Evolutionary conservation across 371 early-diverging fungal species (phyloP).

Genomic region (Coemansia sp.): DNA sequence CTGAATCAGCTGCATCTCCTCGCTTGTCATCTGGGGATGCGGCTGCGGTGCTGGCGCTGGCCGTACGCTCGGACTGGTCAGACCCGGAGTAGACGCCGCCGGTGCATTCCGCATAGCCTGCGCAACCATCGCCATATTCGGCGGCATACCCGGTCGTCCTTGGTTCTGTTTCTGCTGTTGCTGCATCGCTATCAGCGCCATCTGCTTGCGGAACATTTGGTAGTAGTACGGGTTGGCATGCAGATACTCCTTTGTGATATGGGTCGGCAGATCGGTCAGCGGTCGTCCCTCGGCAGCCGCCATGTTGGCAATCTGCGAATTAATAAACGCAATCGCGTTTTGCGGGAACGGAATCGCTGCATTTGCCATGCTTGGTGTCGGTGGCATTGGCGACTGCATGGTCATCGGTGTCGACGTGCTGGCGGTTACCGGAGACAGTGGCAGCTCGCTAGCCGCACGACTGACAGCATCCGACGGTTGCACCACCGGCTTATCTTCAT

Average conservation of each 20-base stretch:
- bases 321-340: conserved; percentile 22
- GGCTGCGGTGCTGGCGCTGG: conserved; percentile 7
- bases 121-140: conserved; percentile 18
- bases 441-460: conserved; percentile 8
- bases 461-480: conserved; percentile 9
- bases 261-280: conserved; percentile 19
- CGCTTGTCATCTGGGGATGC: conserved; percentile 18
- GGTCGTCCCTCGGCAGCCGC: conserved; percentile 12
- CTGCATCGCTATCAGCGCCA: conserved; percentile 9
- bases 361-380: conserved; percentile 10
- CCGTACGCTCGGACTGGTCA: conserved; percentile 13
- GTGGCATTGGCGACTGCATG: conserved; percentile 10
- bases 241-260: conserved; percentile 38
- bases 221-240: conserved; percentile 35
- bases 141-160: conserved; percentile 26
- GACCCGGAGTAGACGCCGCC: background rate
- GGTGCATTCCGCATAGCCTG: conserved; percentile 19
- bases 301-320: conserved; percentile 14
- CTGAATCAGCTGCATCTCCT: conserved; percentile 26
- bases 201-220: conserved; percentile 20
- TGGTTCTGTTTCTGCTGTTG: conserved; percentile 21
- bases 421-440: conserved; percentile 14
- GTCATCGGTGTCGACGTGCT: conserved; percentile 4
- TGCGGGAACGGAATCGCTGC: background rate
- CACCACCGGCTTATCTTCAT: conserved; percentile 18